These are phyloP conservation scores for Candida neerlandica DNA, from an alignment of 1,139 yeast species.

Conservation along the genomic window DNA sequence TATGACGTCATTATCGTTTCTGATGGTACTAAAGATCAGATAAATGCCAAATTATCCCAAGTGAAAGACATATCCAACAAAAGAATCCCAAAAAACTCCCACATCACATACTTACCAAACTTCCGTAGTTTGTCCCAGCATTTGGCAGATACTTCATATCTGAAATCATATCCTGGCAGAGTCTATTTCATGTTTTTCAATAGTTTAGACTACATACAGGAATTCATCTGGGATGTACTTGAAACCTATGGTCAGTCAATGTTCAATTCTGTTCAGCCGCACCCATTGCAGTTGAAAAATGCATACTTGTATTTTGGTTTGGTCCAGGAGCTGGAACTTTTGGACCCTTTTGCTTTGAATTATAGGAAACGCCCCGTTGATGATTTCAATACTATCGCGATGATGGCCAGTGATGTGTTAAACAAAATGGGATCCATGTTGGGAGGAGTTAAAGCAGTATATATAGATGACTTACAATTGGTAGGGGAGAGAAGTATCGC, in stretches of 20 bases:
- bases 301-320: conserved; percentile 42
- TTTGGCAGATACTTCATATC: neutral
- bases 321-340: conserved; percentile 1
- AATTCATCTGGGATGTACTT: conserved; percentile 33
- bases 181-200: conserved; percentile 45
- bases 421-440: conserved; percentile 39
- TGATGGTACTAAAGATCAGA: conserved; percentile 37
- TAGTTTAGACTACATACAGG: conserved; percentile 37
- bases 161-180: conserved; percentile 23
- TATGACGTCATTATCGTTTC: conserved; percentile 40
- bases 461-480: conserved; percentile 36
- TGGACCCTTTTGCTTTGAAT: neutral
- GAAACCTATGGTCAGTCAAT: conserved; percentile 28
- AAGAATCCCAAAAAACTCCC: neutral
- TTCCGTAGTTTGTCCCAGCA: neutral
- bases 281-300: conserved; percentile 21
- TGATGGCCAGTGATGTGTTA: conserved; percentile 39
- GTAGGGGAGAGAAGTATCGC: conserved; percentile 38
- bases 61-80: conserved; percentile 17
- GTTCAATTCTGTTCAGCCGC: neutral
- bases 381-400: conserved; percentile 31
- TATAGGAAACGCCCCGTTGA: conserved; percentile 1
- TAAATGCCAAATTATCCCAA: conserved; percentile 29
- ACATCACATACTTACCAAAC: neutral
- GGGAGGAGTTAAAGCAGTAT: conserved; percentile 34